A percentile compares a stretch with the other conserved stretches of the same genome.
These are phyloP conservation scores for Populus pruinosa DNA, from an alignment of 345 rosid genomes.

Conservation along the genomic window DNA sequence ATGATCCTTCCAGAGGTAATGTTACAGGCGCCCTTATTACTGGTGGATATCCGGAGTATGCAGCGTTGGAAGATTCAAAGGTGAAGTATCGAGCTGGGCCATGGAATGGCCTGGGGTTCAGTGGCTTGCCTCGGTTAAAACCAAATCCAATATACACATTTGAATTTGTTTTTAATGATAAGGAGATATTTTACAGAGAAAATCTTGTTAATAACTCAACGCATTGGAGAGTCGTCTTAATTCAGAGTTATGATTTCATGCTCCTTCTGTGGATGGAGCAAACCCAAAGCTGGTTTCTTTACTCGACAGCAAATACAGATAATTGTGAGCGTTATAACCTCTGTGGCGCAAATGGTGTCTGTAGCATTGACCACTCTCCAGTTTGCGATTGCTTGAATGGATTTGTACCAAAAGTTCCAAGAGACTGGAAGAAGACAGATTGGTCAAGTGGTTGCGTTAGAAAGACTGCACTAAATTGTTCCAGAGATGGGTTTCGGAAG, in stretches of 20 bases:
- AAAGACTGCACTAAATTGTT: neutral
- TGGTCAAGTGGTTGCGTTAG: constrained; percentile 2
- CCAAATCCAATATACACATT: neutral
- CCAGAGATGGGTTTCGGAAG: constrained; percentile 17
- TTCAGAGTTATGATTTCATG: neutral
- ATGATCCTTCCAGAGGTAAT: constrained; percentile 38
- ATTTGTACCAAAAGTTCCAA: neutral
- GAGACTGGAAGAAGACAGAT: neutral
- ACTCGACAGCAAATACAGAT: no score
- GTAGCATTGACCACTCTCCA: no score
- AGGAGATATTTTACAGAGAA: neutral
- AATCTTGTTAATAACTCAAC: neutral
- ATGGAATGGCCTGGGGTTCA: constrained; percentile 30
- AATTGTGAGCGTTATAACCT: no score
- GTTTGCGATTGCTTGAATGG: neutral
- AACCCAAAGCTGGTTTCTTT: neutral
- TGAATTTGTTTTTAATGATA: neutral
- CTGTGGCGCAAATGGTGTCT: no score
- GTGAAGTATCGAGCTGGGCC: constrained; percentile 25
- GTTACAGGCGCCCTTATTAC: neutral
- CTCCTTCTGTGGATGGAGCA: neutral
- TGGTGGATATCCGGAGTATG: constrained; percentile 26
- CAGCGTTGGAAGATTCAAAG: constrained; percentile 7
- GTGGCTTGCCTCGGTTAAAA: constrained; percentile 2
- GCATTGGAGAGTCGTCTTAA: neutral